A percentile compares a stretch with the other conserved stretches of the same genome.
Evolutionary conservation across 129 eudicot genomes (phyloP).

Genomic region (Chrysanthemum seticuspe): DNA sequence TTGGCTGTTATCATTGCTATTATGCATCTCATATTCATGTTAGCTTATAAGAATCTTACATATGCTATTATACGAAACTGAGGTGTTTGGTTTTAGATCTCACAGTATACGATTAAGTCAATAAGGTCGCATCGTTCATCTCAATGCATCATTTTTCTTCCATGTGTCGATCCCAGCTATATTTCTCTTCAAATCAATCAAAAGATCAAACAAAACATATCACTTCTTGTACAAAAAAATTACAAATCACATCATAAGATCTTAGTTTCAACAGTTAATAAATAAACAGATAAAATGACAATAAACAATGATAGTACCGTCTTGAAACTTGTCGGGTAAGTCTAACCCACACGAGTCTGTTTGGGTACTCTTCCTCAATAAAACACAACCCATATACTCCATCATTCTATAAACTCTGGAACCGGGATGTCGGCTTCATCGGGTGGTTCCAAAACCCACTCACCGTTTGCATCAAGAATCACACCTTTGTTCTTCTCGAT

Average conservation of each 20-base stretch:
- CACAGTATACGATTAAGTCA: no score
- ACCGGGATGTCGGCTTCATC: constrained; percentile 64
- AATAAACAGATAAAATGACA: background rate
- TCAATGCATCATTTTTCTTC: no score
- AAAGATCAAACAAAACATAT: background rate
- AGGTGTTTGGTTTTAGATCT: no score
- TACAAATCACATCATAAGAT: constrained; percentile 3
- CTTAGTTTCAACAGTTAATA: background rate
- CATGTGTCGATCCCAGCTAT: background rate
- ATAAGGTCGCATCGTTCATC: no score
- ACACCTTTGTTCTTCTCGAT: constrained; percentile 89
- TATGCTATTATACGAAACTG: no score
- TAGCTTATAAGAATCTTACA: no score
- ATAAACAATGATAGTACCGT: background rate
- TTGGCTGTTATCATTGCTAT: background rate
- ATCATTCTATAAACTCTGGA: constrained; percentile 38
- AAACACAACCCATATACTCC: background rate
- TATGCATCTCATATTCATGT: no score
- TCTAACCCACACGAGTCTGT: no score
- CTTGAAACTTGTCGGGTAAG: no score
- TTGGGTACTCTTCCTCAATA: no score
- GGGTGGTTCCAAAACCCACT: constrained; percentile 66
- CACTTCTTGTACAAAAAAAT: background rate
- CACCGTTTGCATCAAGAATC: constrained; percentile 61
- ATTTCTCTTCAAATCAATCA: no score